Conservation (phyloP, 257 asterid species). For the Salvia splendens region DNA sequence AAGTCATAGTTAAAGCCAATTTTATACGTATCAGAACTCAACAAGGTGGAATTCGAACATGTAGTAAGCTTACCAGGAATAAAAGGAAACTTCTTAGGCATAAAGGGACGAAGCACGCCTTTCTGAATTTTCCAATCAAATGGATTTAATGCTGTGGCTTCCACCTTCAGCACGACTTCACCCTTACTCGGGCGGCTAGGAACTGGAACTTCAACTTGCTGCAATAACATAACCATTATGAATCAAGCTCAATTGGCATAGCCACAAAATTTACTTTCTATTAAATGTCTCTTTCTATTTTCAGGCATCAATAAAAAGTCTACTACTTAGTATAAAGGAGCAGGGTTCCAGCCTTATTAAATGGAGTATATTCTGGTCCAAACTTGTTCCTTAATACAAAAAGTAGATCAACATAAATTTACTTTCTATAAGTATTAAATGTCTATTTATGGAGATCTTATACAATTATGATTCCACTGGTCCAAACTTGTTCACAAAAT, state of each 20-base stretch:
- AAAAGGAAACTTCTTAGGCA: conserved; percentile 75
- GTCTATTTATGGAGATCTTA: no score
- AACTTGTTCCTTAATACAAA: no score
- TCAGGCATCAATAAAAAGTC: not conserved
- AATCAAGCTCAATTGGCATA: not conserved
- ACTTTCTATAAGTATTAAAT: no score
- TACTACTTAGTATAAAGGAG: no score
- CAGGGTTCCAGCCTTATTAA: no score
- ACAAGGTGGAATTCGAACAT: no score
- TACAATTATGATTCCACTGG: no score
- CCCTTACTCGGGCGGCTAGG: conserved; percentile 75
- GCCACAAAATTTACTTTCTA: not conserved
- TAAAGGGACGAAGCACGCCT: conserved; percentile 67
- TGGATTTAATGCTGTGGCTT: conserved; percentile 77
- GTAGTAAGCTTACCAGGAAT: conserved; percentile 56
- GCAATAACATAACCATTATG: conserved; percentile 23
- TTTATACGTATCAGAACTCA: no score
- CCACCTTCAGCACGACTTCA: conserved; percentile 79
- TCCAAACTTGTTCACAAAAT: no score
- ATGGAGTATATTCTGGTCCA: no score
- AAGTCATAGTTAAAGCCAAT: no score
- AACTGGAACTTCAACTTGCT: conserved; percentile 88
- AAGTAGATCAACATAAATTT: no score
- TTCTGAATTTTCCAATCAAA: conserved; percentile 85
- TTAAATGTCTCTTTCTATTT: not conserved